A percentile compares a stretch with the other conserved stretches of the same genome.
Evolutionary conservation across 2,329 filamentous ascomycete species (phyloP).

Genomic region (Talaromyces funiculosus): DNA sequence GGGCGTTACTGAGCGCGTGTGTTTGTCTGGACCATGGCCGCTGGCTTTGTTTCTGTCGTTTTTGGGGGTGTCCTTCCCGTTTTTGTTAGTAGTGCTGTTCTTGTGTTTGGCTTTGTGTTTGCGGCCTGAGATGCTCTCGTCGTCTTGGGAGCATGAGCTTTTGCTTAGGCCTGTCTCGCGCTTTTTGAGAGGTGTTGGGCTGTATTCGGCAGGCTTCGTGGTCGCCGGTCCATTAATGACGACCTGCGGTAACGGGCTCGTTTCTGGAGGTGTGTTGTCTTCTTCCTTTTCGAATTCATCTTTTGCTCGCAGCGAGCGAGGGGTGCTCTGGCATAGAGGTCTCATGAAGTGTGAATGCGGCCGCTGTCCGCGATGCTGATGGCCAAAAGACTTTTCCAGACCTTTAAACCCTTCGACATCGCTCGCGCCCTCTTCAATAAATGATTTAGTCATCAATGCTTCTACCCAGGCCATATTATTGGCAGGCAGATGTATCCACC

Average conservation of each 20-base stretch:
- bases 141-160: slow-evolving; percentile 23
- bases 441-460: slow-evolving; percentile 57
- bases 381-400: slow-evolving; percentile 55
- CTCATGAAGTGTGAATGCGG: slow-evolving; percentile 60
- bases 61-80: slow-evolving; percentile 21
- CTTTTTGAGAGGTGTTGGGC: slow-evolving; percentile 20
- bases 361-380: slow-evolving; percentile 55
- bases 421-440: slow-evolving; percentile 57
- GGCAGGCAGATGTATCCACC: slow-evolving; percentile 51
- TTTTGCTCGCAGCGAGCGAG: slow-evolving; percentile 25
- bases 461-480: slow-evolving; percentile 58
- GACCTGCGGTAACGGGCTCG: slow-evolving; percentile 15
- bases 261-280: background rate
- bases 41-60: slow-evolving; percentile 28
- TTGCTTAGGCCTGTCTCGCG: slow-evolving; percentile 26
- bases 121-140: slow-evolving; percentile 22
- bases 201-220: slow-evolving; percentile 8
- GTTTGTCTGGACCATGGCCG: background rate
- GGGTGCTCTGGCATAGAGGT: slow-evolving; percentile 51
- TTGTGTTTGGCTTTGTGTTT: slow-evolving; percentile 28
- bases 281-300: slow-evolving; percentile 28
- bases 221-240: slow-evolving; percentile 19
- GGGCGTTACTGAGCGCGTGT: slow-evolving; percentile 12
- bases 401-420: slow-evolving; percentile 61
- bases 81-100: slow-evolving; percentile 25